Base-by-base conservation (phyloP, 257 asterid species). In the Linderniella brevidens region DNA sequence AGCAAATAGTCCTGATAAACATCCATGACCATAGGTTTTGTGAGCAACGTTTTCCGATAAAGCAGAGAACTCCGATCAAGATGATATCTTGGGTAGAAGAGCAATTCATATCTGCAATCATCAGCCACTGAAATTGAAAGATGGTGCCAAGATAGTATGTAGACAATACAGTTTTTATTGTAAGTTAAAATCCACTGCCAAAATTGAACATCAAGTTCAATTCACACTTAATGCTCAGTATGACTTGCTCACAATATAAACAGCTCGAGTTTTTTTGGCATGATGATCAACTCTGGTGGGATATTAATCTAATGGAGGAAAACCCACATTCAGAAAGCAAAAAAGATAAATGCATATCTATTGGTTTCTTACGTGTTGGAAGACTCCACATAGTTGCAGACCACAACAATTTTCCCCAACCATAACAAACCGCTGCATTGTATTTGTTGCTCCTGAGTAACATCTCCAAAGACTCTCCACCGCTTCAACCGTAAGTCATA, bases 391-490 rank as follows among this genome's bases (percentile, higher is more conserved):
- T 73, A 90, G 71, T 90, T 90, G 88, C 99, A 90, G 60, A 85
- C 92, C 35, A 90, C 93, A 46, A 90, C 88, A 68, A 90, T 79
- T 71, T 86, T 90, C 62, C 96, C 99, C 58, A 90, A 69, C 99
- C 99, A 90, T 59, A 79, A 60, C 80, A 90, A 70, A 58, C 99
- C 99, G 66, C 76, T 75, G 82, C 99, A 90, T 57, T 82, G 96
- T 52, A 90, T 90, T 73, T 78, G 76, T 72, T 90, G 99, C 60
- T 90, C 99, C 73, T 85, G 99, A 52, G 93, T 75, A 56, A 90
- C 76, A 64, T 90, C 99, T 63, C 99, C 99, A 74, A 90, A 90
- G 52, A 90, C 93, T 65, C 96, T 74, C 99, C 99, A 90, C 61
- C 82, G 70, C 70, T 90, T 90, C 52, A 73, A 60, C 39, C 94